Base-by-base conservation (phyloP, 768 basidiomycete species). In the Astraeus odoratus region DNA sequence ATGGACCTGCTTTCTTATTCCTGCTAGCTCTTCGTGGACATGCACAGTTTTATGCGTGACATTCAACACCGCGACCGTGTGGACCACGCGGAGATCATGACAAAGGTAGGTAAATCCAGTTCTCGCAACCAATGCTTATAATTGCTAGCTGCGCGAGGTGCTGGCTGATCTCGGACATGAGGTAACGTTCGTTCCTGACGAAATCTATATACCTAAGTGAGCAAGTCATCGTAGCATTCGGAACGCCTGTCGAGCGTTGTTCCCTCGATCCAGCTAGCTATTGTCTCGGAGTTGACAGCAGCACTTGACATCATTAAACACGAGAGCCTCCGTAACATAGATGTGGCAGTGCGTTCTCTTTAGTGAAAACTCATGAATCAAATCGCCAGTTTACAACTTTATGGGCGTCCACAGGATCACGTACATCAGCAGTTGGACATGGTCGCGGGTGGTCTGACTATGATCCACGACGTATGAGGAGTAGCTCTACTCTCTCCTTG, bases 401-500 rank as follows among this genome's bases (percentile, higher is more conserved):
- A 35, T 59, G 40, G 16, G 10, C 19, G 26, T 51, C 10, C 46
- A 19, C 42, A 70, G 67, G 56, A 53, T 44, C 56, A 60, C 16
- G 38, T 66, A 27, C 63, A 66, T 29, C 53, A 51, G 20, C 57
- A 51, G 29, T 54, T 70, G 47, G 49, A 47, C 15, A 42, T 51
- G 34, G 39, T 68, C 29, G 61, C 58, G 1, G 42, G 30, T 25
- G 51, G 56, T 20, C 50, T 68, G 19, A 41, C 39, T 37, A 26
- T 48, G 3, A 59, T 67, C 59, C 61, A 68, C 47, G 56, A 58
- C 41, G 67, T 69, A n/a, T 47, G 51, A 35, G 31, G 5, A 15
- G 3, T 5, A 10, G 37, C 23, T 50, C 39, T n/a, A 19, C 12
- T 39, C 20, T 24, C 13, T 13, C 23, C 51, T 48, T 55, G 57